Evolutionary conservation across 108 stramenopile genomes (phyloP).

Genomic region (Fistulifera solaris): DNA sequence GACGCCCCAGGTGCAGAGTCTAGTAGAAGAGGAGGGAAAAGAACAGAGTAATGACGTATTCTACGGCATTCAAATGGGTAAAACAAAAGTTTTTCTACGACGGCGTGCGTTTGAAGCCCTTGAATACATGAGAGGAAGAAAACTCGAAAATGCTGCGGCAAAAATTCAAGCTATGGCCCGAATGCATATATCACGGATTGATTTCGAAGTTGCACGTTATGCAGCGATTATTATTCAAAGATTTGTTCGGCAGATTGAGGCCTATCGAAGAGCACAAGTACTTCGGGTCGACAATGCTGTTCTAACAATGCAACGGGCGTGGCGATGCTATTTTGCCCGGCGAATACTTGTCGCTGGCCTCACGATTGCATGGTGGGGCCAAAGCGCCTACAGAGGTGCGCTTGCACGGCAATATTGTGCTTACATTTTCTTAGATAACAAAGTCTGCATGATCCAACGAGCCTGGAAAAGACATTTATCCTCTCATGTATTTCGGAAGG

Average conservation of each 20-base stretch:
- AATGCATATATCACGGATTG: not conserved
- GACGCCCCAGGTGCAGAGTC: not conserved
- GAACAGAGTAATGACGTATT: not conserved
- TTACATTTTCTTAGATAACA: conserved; percentile 25
- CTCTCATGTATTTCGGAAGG: conserved; percentile 1
- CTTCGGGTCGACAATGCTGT: conserved; percentile 1
- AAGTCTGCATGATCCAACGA: conserved; percentile 28
- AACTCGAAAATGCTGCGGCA: conserved; percentile 28
- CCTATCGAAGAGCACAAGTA: not conserved
- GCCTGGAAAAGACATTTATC: conserved; percentile 18
- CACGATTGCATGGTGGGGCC: conserved; percentile 33
- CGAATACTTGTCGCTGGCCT: conserved; percentile 22
- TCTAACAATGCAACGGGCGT: conserved; percentile 9
- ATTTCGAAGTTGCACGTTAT: not conserved
- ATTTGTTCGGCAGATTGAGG: conserved; percentile 2
- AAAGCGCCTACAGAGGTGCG: conserved; percentile 34
- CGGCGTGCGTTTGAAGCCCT: not conserved
- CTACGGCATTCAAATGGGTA: not conserved
- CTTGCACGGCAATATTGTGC: conserved; percentile 27
- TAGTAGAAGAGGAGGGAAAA: no score
- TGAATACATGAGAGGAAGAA: not conserved
- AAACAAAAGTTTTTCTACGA: conserved; percentile 3
- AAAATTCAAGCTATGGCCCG: conserved; percentile 43
- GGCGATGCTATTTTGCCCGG: conserved; percentile 27
- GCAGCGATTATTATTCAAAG: conserved; percentile 6